A percentile compares a stretch with the other conserved stretches of the same genome.
phyloP scores from a whole-genome alignment of 768 basidiomycete genomes.

The Albatrellus ellisii region DNA sequence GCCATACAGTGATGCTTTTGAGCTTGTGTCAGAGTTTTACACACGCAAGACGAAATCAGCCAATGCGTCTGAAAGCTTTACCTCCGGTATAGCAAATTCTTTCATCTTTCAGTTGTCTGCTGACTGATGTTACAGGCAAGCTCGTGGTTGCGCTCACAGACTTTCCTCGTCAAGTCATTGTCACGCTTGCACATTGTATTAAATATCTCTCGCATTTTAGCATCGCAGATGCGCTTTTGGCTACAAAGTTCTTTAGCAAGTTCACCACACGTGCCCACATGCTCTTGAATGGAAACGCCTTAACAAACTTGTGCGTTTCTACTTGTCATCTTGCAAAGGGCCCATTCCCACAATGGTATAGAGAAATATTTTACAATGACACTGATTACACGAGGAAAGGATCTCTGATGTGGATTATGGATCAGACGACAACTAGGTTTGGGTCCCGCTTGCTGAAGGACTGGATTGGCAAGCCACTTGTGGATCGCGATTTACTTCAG shows the following conservation, averaged over 20 bases:
- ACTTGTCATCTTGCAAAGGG: neutral
- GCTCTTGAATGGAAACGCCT: conserved; percentile 80
- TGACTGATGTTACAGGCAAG: conserved; percentile 29
- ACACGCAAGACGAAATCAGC: conserved; percentile 30
- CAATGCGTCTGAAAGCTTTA: conserved; percentile 30
- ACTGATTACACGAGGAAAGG: conserved; percentile 65
- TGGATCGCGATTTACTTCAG: conserved; percentile 62
- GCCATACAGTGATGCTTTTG: conserved; percentile 59
- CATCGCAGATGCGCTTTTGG: conserved; percentile 66
- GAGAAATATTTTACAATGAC: conserved; percentile 87
- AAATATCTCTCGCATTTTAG: conserved; percentile 60
- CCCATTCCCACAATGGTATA: conserved; percentile 15
- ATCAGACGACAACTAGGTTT: conserved; percentile 81
- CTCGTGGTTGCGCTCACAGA: conserved; percentile 47
- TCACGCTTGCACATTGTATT: conserved; percentile 64
- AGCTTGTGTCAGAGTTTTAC: conserved; percentile 53
- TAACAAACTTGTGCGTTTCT: conserved; percentile 52
- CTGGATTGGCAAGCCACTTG: conserved; percentile 82
- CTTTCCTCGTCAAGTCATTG: conserved; percentile 56
- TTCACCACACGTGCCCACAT: conserved; percentile 75
- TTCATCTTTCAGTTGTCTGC: neutral
- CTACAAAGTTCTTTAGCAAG: conserved; percentile 63
- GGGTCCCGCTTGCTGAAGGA: conserved; percentile 69
- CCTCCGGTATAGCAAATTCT: conserved; percentile 24
- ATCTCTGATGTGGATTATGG: conserved; percentile 75